Evolutionary conservation across 192 early-diverging fungal species (phyloP).

Genomic region (Coemansia sp.): DNA sequence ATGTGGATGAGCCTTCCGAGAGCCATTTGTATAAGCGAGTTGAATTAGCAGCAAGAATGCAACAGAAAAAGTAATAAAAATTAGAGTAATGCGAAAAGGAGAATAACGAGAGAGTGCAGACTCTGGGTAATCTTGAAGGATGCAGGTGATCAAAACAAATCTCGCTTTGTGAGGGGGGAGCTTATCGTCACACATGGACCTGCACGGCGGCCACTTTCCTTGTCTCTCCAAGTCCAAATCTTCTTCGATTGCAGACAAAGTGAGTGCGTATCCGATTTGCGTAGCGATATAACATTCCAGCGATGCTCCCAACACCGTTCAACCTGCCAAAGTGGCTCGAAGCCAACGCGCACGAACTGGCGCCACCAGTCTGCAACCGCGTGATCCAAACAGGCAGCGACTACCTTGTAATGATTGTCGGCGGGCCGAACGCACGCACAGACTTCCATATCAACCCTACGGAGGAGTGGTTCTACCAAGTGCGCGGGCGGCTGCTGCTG

Average conservation of each 20-base stretch:
- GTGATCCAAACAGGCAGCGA: constrained; percentile 78
- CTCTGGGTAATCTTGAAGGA: too few species aligned
- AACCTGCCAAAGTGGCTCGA: constrained; percentile 89
- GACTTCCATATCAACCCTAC: constrained; percentile 98
- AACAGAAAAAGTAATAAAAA: background rate
- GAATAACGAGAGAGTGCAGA: too few species aligned
- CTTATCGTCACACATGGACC: background rate
- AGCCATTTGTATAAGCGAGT: constrained; percentile 13
- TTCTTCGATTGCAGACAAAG: background rate
- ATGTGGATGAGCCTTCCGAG: constrained; percentile 35
- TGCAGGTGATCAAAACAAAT: too few species aligned
- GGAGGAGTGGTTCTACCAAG: constrained; percentile 98
- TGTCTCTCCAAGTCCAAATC: background rate
- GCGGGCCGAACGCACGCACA: constrained; percentile 90
- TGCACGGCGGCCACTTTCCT: too few species aligned
- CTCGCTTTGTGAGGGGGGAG: too few species aligned
- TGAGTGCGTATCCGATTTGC: background rate
- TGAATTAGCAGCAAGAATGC: background rate
- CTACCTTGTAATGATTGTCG: constrained; percentile 90
- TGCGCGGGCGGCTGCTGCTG: constrained; percentile 91
- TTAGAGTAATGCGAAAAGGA: too few species aligned
- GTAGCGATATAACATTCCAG: background rate
- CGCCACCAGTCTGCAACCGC: constrained; percentile 95
- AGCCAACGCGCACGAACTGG: constrained; percentile 74
- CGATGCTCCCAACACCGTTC: constrained; percentile 68